Evolutionary conservation across 2,329 filamentous ascomycete genomes (phyloP).

Genomic region (Pseudopithomyces chartarum): DNA sequence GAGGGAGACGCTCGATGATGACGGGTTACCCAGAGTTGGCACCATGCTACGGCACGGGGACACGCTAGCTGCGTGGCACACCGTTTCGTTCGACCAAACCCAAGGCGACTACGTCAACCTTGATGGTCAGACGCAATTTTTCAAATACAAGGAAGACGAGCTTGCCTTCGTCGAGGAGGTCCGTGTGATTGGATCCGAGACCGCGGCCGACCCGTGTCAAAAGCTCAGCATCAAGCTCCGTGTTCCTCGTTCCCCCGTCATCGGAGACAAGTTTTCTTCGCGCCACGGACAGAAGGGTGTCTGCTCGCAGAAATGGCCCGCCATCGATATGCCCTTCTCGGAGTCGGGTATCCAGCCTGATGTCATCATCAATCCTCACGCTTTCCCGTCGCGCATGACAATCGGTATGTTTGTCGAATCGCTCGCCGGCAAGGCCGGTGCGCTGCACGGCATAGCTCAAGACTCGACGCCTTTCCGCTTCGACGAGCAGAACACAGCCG

Average conservation of each 20-base stretch:
- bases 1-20: conserved; percentile 77
- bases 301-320: conserved; percentile 92
- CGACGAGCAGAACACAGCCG: conserved; percentile 87
- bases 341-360: conserved; percentile 97
- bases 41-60: conserved; percentile 79
- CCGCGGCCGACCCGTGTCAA: conserved; percentile 81
- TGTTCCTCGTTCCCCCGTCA: conserved; percentile 85
- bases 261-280: conserved; percentile 99
- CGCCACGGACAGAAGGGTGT: conserved; percentile 99
- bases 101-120: conserved; percentile 82
- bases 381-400: conserved; percentile 99
- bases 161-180: conserved; percentile 90
- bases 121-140: conserved; percentile 82
- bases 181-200: conserved; percentile 84
- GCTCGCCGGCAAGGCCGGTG: conserved; percentile 90
- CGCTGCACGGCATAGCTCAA: conserved; percentile 92
- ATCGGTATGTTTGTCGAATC: conserved; percentile 99
- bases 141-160: conserved; percentile 94
- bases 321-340: conserved; percentile 92
- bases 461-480: conserved; percentile 96
- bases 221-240: conserved; percentile 91
- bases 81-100: conserved; percentile 73
- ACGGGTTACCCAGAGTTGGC: conserved; percentile 84
- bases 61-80: conserved; percentile 87
- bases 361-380: conserved; percentile 98